phyloP scores from a whole-genome alignment of 768 basidiomycete species.

The Neoboletus brunneissimus region DNA sequence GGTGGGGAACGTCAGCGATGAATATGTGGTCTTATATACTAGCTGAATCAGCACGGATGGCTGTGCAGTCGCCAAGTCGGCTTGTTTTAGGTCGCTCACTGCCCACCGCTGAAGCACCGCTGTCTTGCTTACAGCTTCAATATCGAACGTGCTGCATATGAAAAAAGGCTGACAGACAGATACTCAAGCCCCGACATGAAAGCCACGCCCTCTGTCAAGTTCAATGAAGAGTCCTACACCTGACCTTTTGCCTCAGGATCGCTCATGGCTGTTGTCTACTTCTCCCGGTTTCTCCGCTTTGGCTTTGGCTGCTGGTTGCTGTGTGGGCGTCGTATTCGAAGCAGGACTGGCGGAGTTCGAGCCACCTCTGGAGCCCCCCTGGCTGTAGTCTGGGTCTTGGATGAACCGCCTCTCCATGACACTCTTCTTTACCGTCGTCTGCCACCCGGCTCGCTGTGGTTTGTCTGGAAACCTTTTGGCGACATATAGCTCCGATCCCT shows the following conservation, averaged over 20 bases:
- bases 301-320: constrained; percentile 3
- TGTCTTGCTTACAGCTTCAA: neutral
- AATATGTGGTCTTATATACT: constrained; percentile 15
- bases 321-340: constrained; percentile 14
- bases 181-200: neutral
- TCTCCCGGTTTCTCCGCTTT: constrained; percentile 4
- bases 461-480: neutral
- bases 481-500: neutral
- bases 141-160: constrained; percentile 1
- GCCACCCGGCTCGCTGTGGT: neutral
- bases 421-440: neutral
- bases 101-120: neutral
- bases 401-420: constrained; percentile 18
- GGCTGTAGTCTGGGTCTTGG: constrained; percentile 29
- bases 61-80: constrained; percentile 11
- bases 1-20: constrained; percentile 4
- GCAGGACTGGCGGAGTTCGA: constrained; percentile 6
- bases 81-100: constrained; percentile 4
- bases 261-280: constrained; percentile 4
- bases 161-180: neutral
- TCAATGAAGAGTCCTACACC: neutral
- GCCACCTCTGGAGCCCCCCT: constrained; percentile 6
- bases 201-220: neutral
- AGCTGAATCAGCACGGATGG: constrained; percentile 29
- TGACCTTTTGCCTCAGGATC: neutral